Evolutionary conservation across 148 eudicot genomes (phyloP).

Genomic region (Rhododendron molle): DNA sequence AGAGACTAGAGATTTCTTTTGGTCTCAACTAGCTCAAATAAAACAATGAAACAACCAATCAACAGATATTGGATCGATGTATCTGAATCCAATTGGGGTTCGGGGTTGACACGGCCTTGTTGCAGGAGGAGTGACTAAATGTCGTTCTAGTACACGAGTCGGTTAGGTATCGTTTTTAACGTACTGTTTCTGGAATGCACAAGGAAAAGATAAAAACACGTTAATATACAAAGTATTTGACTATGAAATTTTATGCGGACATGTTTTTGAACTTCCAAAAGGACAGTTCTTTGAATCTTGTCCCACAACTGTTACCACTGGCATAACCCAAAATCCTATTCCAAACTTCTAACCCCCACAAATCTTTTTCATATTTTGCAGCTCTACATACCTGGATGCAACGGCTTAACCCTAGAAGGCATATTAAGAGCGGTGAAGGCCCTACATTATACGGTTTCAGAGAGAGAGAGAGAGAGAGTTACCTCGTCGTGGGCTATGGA

Average conservation of each 20-base stretch:
- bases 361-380: conserved; percentile 18
- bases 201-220: too few relatives aligned
- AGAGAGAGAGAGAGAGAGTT: too few relatives aligned
- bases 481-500: too few relatives aligned
- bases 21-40: background rate
- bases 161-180: background rate
- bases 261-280: background rate
- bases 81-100: background rate
- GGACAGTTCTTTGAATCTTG: background rate
- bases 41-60: background rate
- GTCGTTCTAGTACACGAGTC: background rate
- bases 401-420: conserved; percentile 58
- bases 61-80: background rate
- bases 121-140: background rate
- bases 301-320: background rate
- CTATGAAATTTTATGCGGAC: background rate
- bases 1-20: background rate
- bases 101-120: too few relatives aligned
- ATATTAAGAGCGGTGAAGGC: conserved; percentile 37
- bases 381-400: conserved; percentile 72
- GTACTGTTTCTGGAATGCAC: background rate
- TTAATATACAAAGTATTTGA: background rate
- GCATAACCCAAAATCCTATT: background rate
- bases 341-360: background rate
- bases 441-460: too few relatives aligned